Conservation (phyloP, 108 stramenopile species). For the Asterionellopsis glacialis region DNA sequence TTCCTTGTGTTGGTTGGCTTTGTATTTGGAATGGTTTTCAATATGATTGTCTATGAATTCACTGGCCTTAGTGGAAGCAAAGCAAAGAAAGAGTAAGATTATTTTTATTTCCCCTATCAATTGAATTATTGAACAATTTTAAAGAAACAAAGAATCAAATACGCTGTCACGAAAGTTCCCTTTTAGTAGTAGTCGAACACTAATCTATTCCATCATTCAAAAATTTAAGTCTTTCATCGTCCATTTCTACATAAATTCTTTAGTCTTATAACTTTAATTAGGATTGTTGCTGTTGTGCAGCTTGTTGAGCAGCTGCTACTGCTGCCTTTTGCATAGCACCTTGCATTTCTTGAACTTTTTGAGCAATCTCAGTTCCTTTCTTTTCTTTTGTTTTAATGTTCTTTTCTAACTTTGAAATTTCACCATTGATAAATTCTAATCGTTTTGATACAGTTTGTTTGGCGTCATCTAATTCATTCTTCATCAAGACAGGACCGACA, state of each 20-base stretch:
- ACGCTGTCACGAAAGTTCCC: too few species aligned
- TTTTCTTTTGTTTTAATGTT: conserved; percentile 50
- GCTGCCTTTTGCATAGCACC: conserved; percentile 75
- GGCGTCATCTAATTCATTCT: conserved; percentile 86
- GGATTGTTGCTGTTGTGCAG: conserved; percentile 21
- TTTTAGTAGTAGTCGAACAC: too few species aligned
- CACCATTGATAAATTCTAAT: conserved; percentile 78
- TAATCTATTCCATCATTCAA: too few species aligned
- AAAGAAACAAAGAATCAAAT: too few species aligned
- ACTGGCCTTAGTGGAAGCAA: too few species aligned
- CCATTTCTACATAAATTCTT: too few species aligned
- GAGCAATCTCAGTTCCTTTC: conserved; percentile 47
- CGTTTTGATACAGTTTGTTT: conserved; percentile 82
- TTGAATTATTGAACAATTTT: too few species aligned
- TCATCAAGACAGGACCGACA: conserved; percentile 89
- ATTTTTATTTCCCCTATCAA: too few species aligned
- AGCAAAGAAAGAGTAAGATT: too few species aligned
- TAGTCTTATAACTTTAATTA: background rate
- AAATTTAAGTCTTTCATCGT: too few species aligned
- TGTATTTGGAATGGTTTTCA: conserved; percentile 22
- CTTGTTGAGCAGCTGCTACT: conserved; percentile 71
- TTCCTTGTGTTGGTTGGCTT: conserved; percentile 35
- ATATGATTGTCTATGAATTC: too few species aligned
- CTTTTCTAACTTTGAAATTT: conserved; percentile 57
- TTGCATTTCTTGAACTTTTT: conserved; percentile 81